phyloP scores from a whole-genome alignment of 331 rosid genomes.

The Prunus yedoensis region DNA sequence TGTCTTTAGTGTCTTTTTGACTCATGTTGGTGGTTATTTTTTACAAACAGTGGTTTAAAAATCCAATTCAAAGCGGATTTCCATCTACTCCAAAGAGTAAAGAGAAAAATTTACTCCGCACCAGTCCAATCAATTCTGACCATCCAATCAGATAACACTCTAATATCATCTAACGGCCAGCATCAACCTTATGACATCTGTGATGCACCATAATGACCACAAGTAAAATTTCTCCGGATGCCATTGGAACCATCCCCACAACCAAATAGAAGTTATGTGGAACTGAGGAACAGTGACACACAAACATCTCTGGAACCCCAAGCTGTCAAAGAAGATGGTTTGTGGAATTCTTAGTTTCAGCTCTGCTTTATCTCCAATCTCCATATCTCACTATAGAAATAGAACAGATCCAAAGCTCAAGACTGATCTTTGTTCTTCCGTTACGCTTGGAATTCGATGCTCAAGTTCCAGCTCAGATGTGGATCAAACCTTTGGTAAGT shows the following conservation, averaged over 20 bases:
- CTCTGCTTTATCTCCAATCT: constrained; percentile 15
- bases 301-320: too few species aligned
- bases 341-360: constrained; percentile 27
- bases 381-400: constrained; percentile 10
- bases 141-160: not conserved
- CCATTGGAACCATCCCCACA: not conserved
- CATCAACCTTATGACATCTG: not conserved
- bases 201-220: not conserved
- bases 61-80: too few species aligned
- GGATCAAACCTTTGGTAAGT: constrained; percentile 37
- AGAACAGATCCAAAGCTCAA: constrained; percentile 13
- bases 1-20: too few species aligned
- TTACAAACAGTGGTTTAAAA: too few species aligned
- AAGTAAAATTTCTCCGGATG: not conserved
- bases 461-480: constrained; percentile 38
- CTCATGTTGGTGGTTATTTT: too few species aligned
- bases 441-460: constrained; percentile 22
- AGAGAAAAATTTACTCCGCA: not conserved
- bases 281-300: too few species aligned
- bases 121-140: not conserved
- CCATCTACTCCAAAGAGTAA: too few species aligned
- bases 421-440: not conserved
- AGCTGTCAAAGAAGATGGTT: constrained; percentile 24
- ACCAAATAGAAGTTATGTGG: not conserved
- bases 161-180: not conserved